Evolutionary conservation across 352 stramenopile species (phyloP).

Genomic region (Pythium rhizo-oryzae): DNA sequence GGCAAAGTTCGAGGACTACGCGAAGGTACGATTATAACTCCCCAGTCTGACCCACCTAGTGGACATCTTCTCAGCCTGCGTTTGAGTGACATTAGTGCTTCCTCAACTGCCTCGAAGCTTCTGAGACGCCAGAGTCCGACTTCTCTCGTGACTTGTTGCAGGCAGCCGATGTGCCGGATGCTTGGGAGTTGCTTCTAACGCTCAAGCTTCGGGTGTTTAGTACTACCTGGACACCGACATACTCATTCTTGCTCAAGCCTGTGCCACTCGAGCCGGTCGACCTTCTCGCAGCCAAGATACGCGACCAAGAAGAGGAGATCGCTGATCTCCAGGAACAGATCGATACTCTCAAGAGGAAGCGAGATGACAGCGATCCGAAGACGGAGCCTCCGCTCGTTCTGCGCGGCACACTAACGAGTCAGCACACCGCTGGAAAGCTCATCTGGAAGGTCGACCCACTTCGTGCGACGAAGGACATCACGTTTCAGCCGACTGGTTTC

Average conservation of each 20-base stretch:
- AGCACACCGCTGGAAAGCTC: background rate
- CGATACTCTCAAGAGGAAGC: background rate
- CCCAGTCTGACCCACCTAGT: no score
- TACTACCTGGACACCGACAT: constrained; percentile 13
- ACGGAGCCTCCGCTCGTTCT: background rate
- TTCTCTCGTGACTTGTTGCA: background rate
- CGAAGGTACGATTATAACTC: background rate
- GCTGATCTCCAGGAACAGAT: background rate
- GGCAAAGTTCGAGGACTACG: background rate
- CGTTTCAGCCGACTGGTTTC: background rate
- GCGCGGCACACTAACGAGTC: background rate
- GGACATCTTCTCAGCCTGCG: no score
- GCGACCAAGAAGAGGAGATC: constrained; percentile 24
- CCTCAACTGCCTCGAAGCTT: background rate
- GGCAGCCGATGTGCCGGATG: background rate
- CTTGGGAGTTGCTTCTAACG: constrained; percentile 4
- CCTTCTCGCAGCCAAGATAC: constrained; percentile 15
- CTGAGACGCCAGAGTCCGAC: background rate
- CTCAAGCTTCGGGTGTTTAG: constrained; percentile 16
- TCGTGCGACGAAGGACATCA: background rate
- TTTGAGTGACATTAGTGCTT: background rate
- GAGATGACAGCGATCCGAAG: background rate
- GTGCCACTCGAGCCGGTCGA: constrained; percentile 13
- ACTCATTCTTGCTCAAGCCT: constrained; percentile 15
- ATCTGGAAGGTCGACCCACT: constrained; percentile 3